Base-by-base conservation (phyloP, 2,329 filamentous ascomycete genomes). In the Aspergillus alliaceus region DNA sequence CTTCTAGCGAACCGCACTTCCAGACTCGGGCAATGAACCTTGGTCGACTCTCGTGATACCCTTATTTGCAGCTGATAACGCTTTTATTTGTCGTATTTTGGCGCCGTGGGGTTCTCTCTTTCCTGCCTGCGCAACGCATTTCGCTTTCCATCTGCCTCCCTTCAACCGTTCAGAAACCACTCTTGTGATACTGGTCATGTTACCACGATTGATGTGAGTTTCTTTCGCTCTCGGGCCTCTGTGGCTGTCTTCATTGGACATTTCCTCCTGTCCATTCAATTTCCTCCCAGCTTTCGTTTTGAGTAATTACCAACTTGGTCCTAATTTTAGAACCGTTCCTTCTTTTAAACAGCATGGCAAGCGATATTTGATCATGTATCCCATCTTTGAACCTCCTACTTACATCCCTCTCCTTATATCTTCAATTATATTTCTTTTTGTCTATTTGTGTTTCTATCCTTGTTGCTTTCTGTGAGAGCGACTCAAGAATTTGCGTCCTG, bases 161-260 rank as follows among this genome's bases (percentile, higher is more conserved):
- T 27, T 56, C 53, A 53, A 42, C 27, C 54, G 49, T 56, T 54
- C 46, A 42, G 44, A 24, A 46, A 57, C 51, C 55, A 48, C 46
- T 58, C 56, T 47, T 59, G 44, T 44, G 59, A 68, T 65, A 64
- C 60, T 60, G 60, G 57, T 68, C 65, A 70, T 69, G 65, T 67
- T 71, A 54, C 59, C 62, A 72, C 58, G 69, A 72, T 65, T 70
- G 68, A 72, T 65, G 66, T 66, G 63, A 65, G 62, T 66, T 59
- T 63, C 51, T 58, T 61, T 58, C 59, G 59, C 58, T 62, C 56
- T 61, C 58, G 62, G 65, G 59, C 60, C 51, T 54, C 54, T 49
- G 32, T 60, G 51, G 58, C 58, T 54, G 54, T 46, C 40, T 58
- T 47, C 55, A 32, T 52, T 59, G 58, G 52, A 54, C 46, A 6